These are phyloP conservation scores for Nigrograna mackinnonii DNA, from an alignment of 2,329 filamentous ascomycete genomes.

Conservation along the genomic window DNA sequence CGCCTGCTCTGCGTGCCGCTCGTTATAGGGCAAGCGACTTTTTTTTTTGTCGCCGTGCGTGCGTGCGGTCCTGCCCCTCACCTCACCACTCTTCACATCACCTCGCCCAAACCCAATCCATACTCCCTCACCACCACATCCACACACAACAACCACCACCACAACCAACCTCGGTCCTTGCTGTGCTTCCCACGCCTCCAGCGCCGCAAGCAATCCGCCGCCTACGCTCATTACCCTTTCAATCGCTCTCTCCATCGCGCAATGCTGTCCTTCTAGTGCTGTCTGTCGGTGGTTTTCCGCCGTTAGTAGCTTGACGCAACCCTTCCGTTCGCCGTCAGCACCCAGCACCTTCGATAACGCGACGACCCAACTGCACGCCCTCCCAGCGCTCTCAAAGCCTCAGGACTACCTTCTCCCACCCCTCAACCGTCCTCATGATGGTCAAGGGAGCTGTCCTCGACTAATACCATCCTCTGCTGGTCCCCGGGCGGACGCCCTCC, in stretches of 20 bases:
- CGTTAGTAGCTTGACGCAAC: conserved; percentile 8
- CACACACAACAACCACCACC: conserved; percentile 11
- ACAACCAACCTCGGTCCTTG: conserved; percentile 4
- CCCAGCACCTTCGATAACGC: not conserved
- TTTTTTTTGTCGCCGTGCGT: not conserved
- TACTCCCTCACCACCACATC: conserved; percentile 7
- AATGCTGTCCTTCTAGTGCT: conserved; percentile 28
- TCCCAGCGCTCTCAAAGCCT: not conserved
- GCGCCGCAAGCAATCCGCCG: conserved; percentile 1
- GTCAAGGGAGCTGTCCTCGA: conserved; percentile 26
- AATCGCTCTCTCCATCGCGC: conserved; percentile 27
- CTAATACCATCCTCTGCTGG: conserved; percentile 33
- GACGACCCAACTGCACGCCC: not conserved
- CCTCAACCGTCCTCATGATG: conserved; percentile 28
- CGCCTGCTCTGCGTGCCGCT: not conserved
- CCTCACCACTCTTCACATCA: not conserved
- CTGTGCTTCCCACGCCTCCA: too few relatives aligned
- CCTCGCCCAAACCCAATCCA: not conserved
- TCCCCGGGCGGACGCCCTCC: conserved; percentile 29
- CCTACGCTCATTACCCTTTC: conserved; percentile 15
- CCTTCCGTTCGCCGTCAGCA: conserved; percentile 7
- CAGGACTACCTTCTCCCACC: conserved; percentile 6
- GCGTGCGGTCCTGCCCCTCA: not conserved
- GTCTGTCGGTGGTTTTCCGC: conserved; percentile 9
- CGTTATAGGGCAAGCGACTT: too few relatives aligned